Base-by-base conservation (phyloP, 371 early-diverging fungal species). In the Mortierella sp. region DNA sequence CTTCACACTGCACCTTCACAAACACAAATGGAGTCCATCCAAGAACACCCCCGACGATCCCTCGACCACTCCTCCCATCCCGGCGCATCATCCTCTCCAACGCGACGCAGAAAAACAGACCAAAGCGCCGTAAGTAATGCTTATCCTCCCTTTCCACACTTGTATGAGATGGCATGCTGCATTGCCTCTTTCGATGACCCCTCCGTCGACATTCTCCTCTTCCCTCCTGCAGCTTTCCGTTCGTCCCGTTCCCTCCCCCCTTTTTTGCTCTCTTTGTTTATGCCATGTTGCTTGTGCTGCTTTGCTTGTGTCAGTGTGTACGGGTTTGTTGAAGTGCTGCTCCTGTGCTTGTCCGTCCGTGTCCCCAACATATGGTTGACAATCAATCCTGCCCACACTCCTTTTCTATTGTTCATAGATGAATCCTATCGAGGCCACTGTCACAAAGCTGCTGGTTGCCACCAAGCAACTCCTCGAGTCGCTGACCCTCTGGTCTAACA, bases 381-480 rank as follows among this genome's bases (percentile, higher is more conserved):
- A 12, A 54, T 4, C 60, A 7, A 38, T 60, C 44, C 38, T 46
- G 43, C 27, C 29, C 27, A 27, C 48, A 14, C 21, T 51, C 51
- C 21, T n/a, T 18, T 44, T 58, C 21, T 16, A 29, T 43, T 58
- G 55, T 21, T 63, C 29, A 3, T 76, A 92, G 92, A 85, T 89
- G 88, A 84, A 84, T 58, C 87, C 89, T 12, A 91, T 92, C 71
- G 93, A 93, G 71, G 86, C 83, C 43, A 88, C 89, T 27, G 91
- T 93, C 10, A 91, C 92, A 10, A 80, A 86, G 72, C 79, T 93
- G 16, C 72, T 93, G n/a, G 75, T 88, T 75, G 89, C 91, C 1
- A 93, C 94, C 24, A 92, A 93, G 76, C 86, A 87, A 68, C 79
- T 93, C n/a, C 81, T 93, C 32, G 90, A 91, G 60, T 87, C 87